Evolutionary conservation across 2,329 filamentous ascomycete species (phyloP), one percentile per base, ranked within the genome.

Genomic region (Trichoderma afroharzianum): DNA sequence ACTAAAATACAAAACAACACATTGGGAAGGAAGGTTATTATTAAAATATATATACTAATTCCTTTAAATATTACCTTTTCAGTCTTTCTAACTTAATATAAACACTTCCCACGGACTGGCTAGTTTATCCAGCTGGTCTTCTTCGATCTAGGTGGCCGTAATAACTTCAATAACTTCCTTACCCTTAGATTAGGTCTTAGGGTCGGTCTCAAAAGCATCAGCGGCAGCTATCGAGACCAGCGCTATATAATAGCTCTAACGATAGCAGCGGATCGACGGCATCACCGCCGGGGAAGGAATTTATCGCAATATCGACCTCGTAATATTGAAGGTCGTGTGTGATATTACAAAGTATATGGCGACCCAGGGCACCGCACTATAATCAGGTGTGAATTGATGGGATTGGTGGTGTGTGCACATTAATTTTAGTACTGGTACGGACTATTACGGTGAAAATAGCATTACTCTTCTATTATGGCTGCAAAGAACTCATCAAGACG

Each of bases 401-500:
- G n/a, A 59, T 33, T 59, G n/a, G n/a, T n/a, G n/a, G n/a, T n/a
- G n/a, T n/a, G n/a, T n/a, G n/a, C n/a, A n/a, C n/a, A n/a, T n/a
- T 1, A 59, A 21, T 24, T 59, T 59, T n/a, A 24, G 18, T 33
- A 59, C 57, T 2, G 30, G 9, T 30, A 36, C 57, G 12, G 28
- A 24, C 57, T n/a, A 59, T 4, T 59, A 59, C 11, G 50, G 50
- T 36, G 8, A n/a, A 55, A 55, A 55, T 55, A 55, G 50, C n/a
- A 53, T 5, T 33, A 14, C 32, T 33, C 32, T 50, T 39, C 63
- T 32, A 28, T 58, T 43, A 28, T 58, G 63, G 63, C 63, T 67
- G 50, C 63, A 67, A 67, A 67, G 50, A 58, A 21, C 21, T 57
- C 47, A 67, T 58, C 4, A 58, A 67, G 63, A 67, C 32, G 63